Base-by-base conservation (phyloP, 176 grass and related monocot species). In the Raddia guianensis region DNA sequence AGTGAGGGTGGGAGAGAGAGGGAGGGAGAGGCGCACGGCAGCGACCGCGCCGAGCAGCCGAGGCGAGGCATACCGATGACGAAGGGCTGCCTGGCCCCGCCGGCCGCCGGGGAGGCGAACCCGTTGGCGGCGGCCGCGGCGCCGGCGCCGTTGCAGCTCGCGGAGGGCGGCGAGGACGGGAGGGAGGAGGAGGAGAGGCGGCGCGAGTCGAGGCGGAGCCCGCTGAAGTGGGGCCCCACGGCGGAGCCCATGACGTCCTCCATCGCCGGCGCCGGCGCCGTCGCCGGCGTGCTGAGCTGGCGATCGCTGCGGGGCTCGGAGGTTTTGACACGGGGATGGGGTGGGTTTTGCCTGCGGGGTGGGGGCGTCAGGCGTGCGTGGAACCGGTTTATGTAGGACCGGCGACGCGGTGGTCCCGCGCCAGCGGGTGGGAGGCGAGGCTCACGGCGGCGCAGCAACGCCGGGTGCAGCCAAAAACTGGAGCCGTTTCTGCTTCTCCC, bases 171-270 rank as follows among this genome's bases (percentile, higher is more conserved):
- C 44, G 92, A 71, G 35, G 86, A 79, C 3, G 88, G 88, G 69
- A 85, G 66, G 49, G 94, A 87, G 62, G 94, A 87, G 44, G 87
- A 82, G 57, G 86, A 83, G 77, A 74, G 60, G 53, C 85, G 85
- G 53, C 81, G 91, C 64, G 86, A 87, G 53, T 90, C 89, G 45
- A 83, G 87, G 57, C 90, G 95, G 83, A 93, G 88, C 5, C 95
- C 92, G 66, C 95, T 95, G 90, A 98, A 98, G 90, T 98, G 95
- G 32, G 90, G 78, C 15, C 82, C 90, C 33, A 83, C 89, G 6
- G 89, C 54, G 3, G 87, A 86, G 48, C 80, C 89, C 61, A 94
- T 86, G 20, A 80, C 77, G 67, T 86, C 77, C 32, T 84, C 91
- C 91, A 90, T 87, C 11, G 19, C n/a, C 58, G 8, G 8, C 79